These are phyloP conservation scores for Pogostemon cablin DNA, from an alignment of 257 asterid genomes.

Conservation along the genomic window DNA sequence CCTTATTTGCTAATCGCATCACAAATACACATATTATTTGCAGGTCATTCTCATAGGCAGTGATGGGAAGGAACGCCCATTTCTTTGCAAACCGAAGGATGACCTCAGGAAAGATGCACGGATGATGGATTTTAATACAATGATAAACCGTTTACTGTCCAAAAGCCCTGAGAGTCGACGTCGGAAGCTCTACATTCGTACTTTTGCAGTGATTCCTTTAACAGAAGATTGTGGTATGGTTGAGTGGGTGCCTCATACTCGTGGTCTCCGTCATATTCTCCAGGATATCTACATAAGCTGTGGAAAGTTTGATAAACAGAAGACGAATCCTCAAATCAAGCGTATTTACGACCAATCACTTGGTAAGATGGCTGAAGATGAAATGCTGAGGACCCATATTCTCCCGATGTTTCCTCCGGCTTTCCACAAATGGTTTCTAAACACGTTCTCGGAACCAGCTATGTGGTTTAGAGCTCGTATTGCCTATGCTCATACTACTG, in stretches of 20 bases:
- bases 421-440: slow-evolving; percentile 92
- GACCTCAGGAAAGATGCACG: slow-evolving; percentile 98
- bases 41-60: slow-evolving; percentile 93
- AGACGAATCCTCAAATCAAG: slow-evolving; percentile 88
- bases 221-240: slow-evolving; percentile 99
- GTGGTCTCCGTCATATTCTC: slow-evolving; percentile 91
- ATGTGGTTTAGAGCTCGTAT: slow-evolving; percentile 97
- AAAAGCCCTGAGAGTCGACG: slow-evolving; percentile 94
- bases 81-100: slow-evolving; percentile 98
- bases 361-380: slow-evolving; percentile 83
- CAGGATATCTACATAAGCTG: slow-evolving; percentile 89
- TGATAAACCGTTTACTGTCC: slow-evolving; percentile 87
- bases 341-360: slow-evolving; percentile 86
- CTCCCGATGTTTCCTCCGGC: slow-evolving; percentile 97
- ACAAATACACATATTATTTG: slow-evolving; percentile 26
- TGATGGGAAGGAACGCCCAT: slow-evolving; percentile 83
- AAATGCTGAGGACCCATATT: slow-evolving; percentile 80
- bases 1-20: slow-evolving; percentile 7
- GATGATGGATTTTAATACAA: slow-evolving; percentile 98
- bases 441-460: slow-evolving; percentile 97
- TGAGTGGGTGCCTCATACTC: slow-evolving; percentile 99
- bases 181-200: slow-evolving; percentile 93
- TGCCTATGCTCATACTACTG: slow-evolving; percentile 94
- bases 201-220: slow-evolving; percentile 93
- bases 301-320: slow-evolving; percentile 93